Percentiles rank a stretch among this genome's conserved stretches.
Evolutionary conservation across 192 early-diverging fungal genomes (phyloP).

Genomic region (Diversispora epigaea): DNA sequence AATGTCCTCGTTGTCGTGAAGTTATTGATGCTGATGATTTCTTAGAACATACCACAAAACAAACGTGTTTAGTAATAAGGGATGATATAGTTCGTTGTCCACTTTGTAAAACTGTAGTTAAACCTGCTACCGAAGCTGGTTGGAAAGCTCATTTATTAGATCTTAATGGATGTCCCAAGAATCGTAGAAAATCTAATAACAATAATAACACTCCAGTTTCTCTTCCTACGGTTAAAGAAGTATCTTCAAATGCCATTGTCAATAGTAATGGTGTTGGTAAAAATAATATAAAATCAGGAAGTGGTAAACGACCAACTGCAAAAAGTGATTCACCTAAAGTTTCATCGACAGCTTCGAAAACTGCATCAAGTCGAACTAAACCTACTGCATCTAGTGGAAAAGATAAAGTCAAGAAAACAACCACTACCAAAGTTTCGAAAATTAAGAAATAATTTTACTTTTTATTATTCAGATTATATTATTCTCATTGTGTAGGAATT

Average conservation of each 20-base stretch:
- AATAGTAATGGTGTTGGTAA: no score
- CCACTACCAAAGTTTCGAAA: slow-evolving; percentile 1
- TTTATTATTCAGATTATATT: not conserved
- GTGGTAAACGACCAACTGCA: not conserved
- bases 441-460: not conserved
- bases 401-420: not conserved
- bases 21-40: slow-evolving; percentile 55
- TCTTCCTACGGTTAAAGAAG: not conserved
- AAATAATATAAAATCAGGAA: not conserved
- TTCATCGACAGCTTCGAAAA: slow-evolving; percentile 6
- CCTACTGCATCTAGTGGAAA: not conserved
- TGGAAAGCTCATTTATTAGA: slow-evolving; percentile 68
- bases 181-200: slow-evolving; percentile 39
- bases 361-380: not conserved
- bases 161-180: slow-evolving; percentile 56
- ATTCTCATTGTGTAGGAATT: not conserved
- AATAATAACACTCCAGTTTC: slow-evolving; percentile 3
- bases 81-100: slow-evolving; percentile 53
- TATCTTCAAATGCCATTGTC: no score
- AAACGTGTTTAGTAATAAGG: slow-evolving; percentile 41
- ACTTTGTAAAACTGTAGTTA: slow-evolving; percentile 58
- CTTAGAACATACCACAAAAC: slow-evolving; percentile 48
- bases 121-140: slow-evolving; percentile 51
- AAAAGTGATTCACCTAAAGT: not conserved
- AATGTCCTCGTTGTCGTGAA: slow-evolving; percentile 63